Percentiles rank a stretch among this genome's conserved stretches.
Conservation (phyloP, 2,329 filamentous ascomycete species). For the Colletotrichum sp. region DNA sequence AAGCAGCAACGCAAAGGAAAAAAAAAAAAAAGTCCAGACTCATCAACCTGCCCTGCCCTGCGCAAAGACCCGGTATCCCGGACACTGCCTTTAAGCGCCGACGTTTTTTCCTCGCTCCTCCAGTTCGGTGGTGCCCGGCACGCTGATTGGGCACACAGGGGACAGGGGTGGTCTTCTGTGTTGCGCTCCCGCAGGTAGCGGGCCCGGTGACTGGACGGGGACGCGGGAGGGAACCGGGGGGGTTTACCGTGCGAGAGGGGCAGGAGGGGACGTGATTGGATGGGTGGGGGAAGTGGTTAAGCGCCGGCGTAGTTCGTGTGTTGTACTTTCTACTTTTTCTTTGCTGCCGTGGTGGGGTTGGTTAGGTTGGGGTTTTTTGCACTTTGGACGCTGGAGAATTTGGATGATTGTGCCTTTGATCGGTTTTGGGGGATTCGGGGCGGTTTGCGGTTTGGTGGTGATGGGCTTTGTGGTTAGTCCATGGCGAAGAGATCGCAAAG, state of each 20-base stretch:
- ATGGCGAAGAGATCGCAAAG: background rate
- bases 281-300: background rate
- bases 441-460: background rate
- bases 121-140: background rate
- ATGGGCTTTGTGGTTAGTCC: fast-evolving
- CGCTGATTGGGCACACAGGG: fast-evolving
- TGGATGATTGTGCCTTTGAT: background rate
- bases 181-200: background rate
- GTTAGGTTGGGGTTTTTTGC: background rate
- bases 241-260: background rate
- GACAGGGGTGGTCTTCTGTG: background rate
- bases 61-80: slow-evolving; percentile 22
- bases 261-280: background rate
- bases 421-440: fast-evolving
- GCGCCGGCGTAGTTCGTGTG: background rate
- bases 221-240: background rate
- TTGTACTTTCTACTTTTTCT: background rate
- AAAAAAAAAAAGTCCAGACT: background rate
- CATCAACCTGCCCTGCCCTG: background rate
- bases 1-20: slow-evolving; percentile 9
- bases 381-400: background rate
- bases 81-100: slow-evolving; percentile 12
- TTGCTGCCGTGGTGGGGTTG: background rate
- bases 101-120: background rate
- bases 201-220: background rate